phyloP scores from a whole-genome alignment of 306 rosid genomes.

The Corylus americana region DNA sequence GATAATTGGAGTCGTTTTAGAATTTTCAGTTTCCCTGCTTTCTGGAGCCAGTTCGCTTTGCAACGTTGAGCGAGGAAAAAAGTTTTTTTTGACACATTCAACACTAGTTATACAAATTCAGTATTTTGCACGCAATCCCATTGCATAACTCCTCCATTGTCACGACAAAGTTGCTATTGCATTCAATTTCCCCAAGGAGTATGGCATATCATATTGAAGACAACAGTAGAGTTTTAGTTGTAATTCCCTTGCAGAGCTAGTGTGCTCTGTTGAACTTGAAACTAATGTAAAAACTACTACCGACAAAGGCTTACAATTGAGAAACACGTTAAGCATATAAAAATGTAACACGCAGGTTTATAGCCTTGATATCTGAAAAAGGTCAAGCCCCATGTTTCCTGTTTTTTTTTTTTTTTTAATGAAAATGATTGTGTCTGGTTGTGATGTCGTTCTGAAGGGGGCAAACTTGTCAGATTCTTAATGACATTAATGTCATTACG shows the following conservation, averaged over 20 bases:
- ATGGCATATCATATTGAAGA: no score
- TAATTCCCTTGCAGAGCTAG: no score
- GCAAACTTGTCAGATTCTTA: not conserved
- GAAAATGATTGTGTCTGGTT: not conserved
- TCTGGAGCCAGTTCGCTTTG: not conserved
- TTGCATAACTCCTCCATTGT: not conserved
- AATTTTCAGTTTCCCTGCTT: not conserved
- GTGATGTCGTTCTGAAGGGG: not conserved
- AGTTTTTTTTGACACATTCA: not conserved
- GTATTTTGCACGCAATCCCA: not conserved
- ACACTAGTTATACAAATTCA: not conserved
- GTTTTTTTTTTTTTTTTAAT: not conserved
- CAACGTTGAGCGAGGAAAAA: not conserved
- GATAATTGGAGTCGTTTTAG: no score
- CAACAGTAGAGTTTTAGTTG: no score
- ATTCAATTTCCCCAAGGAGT: not conserved
- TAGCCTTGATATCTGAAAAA: no score
- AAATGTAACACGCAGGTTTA: no score
- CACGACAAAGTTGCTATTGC: not conserved
- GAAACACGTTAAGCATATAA: no score
- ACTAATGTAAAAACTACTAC: no score
- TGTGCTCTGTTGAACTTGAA: no score
- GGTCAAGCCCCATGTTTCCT: no score
- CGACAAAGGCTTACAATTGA: no score
- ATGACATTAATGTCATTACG: not conserved